phyloP scores from a whole-genome alignment of 164 flowering plant genomes.

The Kalanchoe fedtschenkoi region DNA sequence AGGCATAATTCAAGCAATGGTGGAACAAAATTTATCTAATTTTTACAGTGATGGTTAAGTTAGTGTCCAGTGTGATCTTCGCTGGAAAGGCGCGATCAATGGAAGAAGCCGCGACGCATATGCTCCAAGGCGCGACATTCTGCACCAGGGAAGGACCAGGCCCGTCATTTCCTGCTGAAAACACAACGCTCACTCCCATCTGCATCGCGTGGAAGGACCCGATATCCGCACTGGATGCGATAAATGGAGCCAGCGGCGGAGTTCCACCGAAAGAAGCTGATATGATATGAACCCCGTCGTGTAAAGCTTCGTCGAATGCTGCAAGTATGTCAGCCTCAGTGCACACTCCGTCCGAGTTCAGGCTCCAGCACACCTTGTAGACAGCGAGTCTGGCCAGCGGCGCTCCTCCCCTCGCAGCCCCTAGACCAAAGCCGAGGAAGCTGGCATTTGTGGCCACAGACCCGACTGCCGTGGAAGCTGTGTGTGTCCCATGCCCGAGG shows the following conservation, averaged over 20 bases:
- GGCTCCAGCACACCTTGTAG: conserved; percentile 62
- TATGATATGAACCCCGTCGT: conserved; percentile 57
- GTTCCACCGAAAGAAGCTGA: conserved; percentile 42
- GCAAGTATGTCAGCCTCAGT: conserved; percentile 50
- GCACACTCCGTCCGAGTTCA: conserved; percentile 21
- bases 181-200: conserved; percentile 46
- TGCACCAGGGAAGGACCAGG: conserved; percentile 40
- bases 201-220: conserved; percentile 68
- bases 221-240: conserved; percentile 28
- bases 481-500: conserved; percentile 71
- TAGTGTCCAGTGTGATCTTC: conserved; percentile 21
- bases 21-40: neutral
- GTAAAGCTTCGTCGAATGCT: conserved; percentile 58
- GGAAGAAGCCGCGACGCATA: conserved; percentile 51
- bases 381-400: conserved; percentile 60
- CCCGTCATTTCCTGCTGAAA: conserved; percentile 61
- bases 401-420: conserved; percentile 62
- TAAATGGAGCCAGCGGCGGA: conserved; percentile 35
- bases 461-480: conserved; percentile 71
- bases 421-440: conserved; percentile 37
- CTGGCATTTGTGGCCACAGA: conserved; percentile 25
- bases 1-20: neutral
- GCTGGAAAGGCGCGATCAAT: conserved; percentile 54
- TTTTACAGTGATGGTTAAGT: conserved; percentile 28
- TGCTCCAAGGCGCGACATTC: conserved; percentile 62